phyloP scores from a whole-genome alignment of 2,329 filamentous ascomycete species.

The Ascochyta lentis region DNA sequence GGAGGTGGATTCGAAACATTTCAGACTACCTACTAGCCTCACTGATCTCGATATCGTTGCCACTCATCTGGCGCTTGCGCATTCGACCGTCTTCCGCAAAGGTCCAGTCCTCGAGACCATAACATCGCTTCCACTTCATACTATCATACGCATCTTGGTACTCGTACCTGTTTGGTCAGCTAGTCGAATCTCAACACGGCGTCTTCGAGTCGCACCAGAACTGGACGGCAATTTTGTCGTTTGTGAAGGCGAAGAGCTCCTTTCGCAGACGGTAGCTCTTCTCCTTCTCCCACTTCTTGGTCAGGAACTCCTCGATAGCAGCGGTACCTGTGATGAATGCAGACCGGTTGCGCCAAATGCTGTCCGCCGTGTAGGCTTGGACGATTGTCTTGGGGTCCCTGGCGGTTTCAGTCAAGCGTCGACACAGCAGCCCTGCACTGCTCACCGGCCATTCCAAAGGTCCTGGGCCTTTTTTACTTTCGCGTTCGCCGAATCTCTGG shows the following conservation, averaged over 20 bases:
- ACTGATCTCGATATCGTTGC: constrained; percentile 70
- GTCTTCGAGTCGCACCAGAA: constrained; percentile 60
- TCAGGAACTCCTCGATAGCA: constrained; percentile 71
- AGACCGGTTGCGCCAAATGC: constrained; percentile 81
- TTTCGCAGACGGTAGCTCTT: constrained; percentile 77
- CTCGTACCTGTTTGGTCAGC: constrained; percentile 67
- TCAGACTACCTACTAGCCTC: constrained; percentile 51
- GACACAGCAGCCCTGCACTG: neutral
- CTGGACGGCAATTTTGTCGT: constrained; percentile 82
- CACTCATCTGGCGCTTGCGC: constrained; percentile 78
- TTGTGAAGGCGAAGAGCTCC: constrained; percentile 79
- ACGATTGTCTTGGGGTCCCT: constrained; percentile 72
- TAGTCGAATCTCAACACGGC: neutral
- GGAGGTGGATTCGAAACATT: neutral
- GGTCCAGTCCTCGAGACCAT: constrained; percentile 83
- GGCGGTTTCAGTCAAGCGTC: constrained; percentile 9
- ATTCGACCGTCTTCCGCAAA: constrained; percentile 74
- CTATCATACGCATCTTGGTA: constrained; percentile 70
- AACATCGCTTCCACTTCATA: constrained; percentile 74
- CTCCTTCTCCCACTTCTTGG: constrained; percentile 76
- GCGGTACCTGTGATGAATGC: constrained; percentile 72
- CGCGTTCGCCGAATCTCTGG: constrained; percentile 69
- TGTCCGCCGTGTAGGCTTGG: constrained; percentile 75
- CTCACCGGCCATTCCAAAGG: constrained; percentile 78
- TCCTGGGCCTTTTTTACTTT: constrained; percentile 88